phyloP scores from a whole-genome alignment of 176 grass and related monocot species.

The Zea luxurians region DNA sequence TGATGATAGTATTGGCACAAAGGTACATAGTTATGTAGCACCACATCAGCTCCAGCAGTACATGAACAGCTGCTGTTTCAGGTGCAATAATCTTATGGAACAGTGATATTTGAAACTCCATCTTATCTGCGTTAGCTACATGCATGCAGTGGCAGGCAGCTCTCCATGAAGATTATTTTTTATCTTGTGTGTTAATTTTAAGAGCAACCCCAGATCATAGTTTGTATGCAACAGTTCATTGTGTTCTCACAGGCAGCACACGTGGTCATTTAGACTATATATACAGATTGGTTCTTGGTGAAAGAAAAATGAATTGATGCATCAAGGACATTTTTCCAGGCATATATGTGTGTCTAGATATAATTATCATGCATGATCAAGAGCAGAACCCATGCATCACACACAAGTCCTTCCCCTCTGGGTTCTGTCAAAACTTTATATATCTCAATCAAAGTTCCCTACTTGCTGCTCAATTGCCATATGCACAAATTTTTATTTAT shows the following conservation, averaged over 20 bases:
- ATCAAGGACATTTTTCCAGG: not conserved
- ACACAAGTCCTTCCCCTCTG: not conserved
- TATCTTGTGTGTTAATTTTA: not conserved
- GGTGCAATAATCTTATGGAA: not conserved
- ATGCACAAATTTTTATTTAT: not conserved
- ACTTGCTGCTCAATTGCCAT: not conserved
- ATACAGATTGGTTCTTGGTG: not conserved
- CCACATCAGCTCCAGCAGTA: not conserved
- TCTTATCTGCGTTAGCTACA: not conserved
- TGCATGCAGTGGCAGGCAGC: too few relatives aligned
- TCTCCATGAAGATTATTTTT: not conserved
- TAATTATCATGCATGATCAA: not conserved
- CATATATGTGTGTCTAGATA: not conserved
- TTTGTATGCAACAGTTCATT: not conserved
- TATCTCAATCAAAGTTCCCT: not conserved
- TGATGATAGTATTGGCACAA: not conserved
- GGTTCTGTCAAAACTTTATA: not conserved
- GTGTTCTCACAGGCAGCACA: not conserved
- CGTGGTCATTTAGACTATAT: not conserved
- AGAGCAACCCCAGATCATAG: not conserved
- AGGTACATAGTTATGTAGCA: conserved; percentile 16
- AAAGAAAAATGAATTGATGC: not conserved
- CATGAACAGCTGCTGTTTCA: not conserved
- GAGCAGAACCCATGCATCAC: not conserved
- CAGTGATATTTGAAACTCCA: not conserved